These are phyloP conservation scores for Stropharia rugosoannulata DNA, from an alignment of 768 basidiomycete genomes.

Conservation along the genomic window DNA sequence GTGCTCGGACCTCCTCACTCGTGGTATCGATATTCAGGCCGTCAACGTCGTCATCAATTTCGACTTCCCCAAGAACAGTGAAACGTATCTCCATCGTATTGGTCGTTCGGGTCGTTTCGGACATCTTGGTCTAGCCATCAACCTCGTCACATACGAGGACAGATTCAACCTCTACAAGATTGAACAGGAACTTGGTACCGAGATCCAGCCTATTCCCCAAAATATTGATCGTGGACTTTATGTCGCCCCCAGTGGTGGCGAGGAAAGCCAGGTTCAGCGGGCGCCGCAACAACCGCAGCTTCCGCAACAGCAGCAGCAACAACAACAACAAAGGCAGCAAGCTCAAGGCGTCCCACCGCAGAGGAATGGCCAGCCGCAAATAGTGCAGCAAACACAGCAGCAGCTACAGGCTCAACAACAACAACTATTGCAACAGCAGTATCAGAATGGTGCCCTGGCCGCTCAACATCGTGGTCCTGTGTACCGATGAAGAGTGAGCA, in stretches of 20 bases:
- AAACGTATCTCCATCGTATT: conserved; percentile 98
- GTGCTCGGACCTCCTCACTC: conserved; percentile 95
- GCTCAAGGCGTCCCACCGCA: conserved; percentile 17
- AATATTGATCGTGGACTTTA: conserved; percentile 90
- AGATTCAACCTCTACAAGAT: conserved; percentile 97
- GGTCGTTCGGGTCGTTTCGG: conserved; percentile 98
- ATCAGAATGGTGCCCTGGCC: conserved; percentile 19
- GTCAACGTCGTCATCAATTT: conserved; percentile 99
- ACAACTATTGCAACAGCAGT: neutral
- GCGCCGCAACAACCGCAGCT: conserved; percentile 33
- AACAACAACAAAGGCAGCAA: conserved; percentile 24
- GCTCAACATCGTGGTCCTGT: conserved; percentile 26
- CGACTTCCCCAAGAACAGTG: conserved; percentile 98
- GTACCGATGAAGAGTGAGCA: conserved; percentile 32
- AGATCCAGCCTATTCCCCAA: conserved; percentile 94
- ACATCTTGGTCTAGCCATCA: conserved; percentile 95
- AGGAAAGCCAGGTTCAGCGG: conserved; percentile 42
- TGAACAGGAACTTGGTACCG: conserved; percentile 97
- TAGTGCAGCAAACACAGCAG: conserved; percentile 8
- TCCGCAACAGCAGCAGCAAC: conserved; percentile 24
- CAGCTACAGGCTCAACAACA: neutral
- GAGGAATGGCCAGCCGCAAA: conserved; percentile 14
- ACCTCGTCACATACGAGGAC: conserved; percentile 97
- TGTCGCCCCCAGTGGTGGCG: conserved; percentile 71
- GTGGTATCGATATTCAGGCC: conserved; percentile 99